Percentiles rank a stretch among this genome's conserved stretches.
Evolutionary conservation across 805 yeast genomes (phyloP).

Genomic region (Starmerella bombi): DNA sequence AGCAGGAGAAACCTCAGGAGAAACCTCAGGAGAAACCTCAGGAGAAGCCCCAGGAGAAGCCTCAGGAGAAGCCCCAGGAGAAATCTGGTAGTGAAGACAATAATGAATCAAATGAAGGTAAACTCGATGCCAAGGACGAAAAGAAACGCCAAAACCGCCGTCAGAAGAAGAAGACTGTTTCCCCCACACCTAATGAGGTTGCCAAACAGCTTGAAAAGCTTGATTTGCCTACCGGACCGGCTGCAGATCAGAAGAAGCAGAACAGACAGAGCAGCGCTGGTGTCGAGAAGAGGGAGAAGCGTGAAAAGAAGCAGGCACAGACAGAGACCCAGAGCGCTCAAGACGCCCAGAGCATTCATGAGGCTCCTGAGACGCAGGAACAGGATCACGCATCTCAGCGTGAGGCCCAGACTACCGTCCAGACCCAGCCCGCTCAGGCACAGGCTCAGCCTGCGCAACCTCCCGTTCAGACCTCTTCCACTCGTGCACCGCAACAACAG

Average conservation of each 20-base stretch:
- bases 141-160: slow-evolving; percentile 4
- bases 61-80: background rate
- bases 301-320: background rate
- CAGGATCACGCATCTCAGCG: slow-evolving; percentile 7
- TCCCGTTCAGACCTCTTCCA: background rate
- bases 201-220: slow-evolving; percentile 10
- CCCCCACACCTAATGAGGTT: slow-evolving; percentile 9
- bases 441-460: slow-evolving; percentile 9
- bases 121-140: background rate
- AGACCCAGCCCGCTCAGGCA: slow-evolving; percentile 9
- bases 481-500: slow-evolving; percentile 1
- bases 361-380: slow-evolving; percentile 2
- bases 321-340: background rate
- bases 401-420: slow-evolving; percentile 9
- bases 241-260: slow-evolving; percentile 7
- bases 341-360: too few species aligned
- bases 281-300: background rate
- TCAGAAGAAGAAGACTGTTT: slow-evolving; percentile 2
- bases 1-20: background rate
- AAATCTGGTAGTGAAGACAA: background rate
- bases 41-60: background rate
- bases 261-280: slow-evolving; percentile 1
- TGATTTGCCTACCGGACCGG: slow-evolving; percentile 13
- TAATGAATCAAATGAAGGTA: too few species aligned
- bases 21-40: background rate